Conservation (phyloP, 2,329 filamentous ascomycete species). For the Arthrobotrys sinensis region DNA sequence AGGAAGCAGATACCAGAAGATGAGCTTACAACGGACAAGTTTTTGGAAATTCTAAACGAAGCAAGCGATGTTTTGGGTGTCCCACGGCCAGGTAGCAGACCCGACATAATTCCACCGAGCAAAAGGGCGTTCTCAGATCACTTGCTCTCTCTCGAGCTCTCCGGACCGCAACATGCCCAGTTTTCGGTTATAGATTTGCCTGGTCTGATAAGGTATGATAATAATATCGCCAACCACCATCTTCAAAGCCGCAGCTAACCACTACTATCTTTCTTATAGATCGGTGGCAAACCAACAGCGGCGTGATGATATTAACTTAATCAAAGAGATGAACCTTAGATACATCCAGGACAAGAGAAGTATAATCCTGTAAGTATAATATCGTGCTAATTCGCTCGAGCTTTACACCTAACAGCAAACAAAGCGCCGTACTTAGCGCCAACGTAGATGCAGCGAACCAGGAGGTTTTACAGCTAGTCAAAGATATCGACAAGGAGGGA, state of each 20-base stretch:
- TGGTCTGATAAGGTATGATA: constrained; percentile 37
- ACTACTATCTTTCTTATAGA: not conserved
- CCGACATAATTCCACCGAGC: not conserved
- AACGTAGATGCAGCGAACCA: constrained; percentile 61
- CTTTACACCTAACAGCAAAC: not conserved
- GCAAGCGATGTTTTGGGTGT: constrained; percentile 46
- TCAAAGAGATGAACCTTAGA: constrained; percentile 40
- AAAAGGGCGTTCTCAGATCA: constrained; percentile 39
- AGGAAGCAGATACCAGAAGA: constrained; percentile 54
- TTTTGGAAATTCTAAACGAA: constrained; percentile 43
- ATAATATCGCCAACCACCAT: not conserved
- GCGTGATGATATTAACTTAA: constrained; percentile 46
- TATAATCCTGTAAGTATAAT: constrained; percentile 49
- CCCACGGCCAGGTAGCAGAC: constrained; percentile 22
- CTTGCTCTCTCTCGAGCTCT: constrained; percentile 36
- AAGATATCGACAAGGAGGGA: constrained; percentile 66
- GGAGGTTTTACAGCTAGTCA: constrained; percentile 52
- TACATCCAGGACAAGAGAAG: constrained; percentile 54
- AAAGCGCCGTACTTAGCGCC: constrained; percentile 40
- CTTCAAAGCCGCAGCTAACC: not conserved
- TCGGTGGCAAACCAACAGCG: constrained; percentile 36
- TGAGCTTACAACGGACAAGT: constrained; percentile 23
- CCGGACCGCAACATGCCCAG: constrained; percentile 41
- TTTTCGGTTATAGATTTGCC: constrained; percentile 50
- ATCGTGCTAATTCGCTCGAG: not conserved